Conservation (phyloP, 2,329 filamentous ascomycete species). For the Claviceps sp. region DNA sequence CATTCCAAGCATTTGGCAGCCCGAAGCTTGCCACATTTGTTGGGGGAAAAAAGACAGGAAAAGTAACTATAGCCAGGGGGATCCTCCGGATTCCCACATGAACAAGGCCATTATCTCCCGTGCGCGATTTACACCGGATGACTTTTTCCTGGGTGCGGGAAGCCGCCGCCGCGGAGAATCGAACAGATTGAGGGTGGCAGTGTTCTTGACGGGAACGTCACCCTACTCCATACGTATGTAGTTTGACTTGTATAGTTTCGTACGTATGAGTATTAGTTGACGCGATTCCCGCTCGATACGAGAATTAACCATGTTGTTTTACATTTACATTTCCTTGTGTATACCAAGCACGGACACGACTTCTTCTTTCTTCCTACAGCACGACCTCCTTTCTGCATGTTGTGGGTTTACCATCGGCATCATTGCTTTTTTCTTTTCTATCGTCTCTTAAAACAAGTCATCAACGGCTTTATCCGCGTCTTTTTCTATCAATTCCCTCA, state of each 20-base stretch:
- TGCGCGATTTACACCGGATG: not conserved
- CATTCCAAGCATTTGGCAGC: too few relatives aligned
- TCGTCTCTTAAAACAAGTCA: slow-evolving; percentile 54
- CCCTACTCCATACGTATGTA: too few relatives aligned
- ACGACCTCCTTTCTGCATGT: not conserved
- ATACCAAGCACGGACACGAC: not conserved
- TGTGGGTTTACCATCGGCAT: not conserved
- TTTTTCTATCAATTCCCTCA: slow-evolving; percentile 85
- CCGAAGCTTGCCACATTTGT: not conserved
- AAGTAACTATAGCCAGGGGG: not conserved
- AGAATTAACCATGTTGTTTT: not conserved
- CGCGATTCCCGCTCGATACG: not conserved
- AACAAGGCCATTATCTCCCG: not conserved
- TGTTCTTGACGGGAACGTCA: not conserved
- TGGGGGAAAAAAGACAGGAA: not conserved
- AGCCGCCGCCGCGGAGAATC: not conserved
- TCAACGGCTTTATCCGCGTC: slow-evolving; percentile 88
- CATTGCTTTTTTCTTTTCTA: not conserved
- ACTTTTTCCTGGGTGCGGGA: not conserved
- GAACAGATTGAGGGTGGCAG: not conserved
- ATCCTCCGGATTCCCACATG: not conserved
- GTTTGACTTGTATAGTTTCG: too few relatives aligned
- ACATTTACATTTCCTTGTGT: not conserved
- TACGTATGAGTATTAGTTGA: not conserved
- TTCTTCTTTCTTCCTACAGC: not conserved